phyloP scores from a whole-genome alignment of 768 basidiomycete species.

The Podaxis pistillaris region DNA sequence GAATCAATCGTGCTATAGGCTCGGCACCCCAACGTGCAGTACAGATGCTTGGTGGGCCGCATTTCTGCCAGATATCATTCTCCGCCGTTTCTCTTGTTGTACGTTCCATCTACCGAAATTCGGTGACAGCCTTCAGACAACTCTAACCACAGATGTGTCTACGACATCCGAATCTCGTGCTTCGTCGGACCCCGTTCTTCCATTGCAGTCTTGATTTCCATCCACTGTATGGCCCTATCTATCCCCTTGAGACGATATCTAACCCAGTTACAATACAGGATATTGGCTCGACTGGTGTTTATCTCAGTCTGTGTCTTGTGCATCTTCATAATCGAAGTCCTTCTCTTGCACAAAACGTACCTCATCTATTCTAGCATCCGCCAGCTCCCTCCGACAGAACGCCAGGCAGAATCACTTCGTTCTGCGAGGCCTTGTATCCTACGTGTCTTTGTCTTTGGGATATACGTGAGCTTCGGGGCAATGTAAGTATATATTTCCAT shows the following conservation, averaged over 20 bases:
- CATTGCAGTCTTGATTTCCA: conserved; percentile 28
- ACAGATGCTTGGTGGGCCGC: conserved; percentile 38
- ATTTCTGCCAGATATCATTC: conserved; percentile 29
- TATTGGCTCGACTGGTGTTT: conserved; percentile 23
- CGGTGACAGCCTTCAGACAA: background rate
- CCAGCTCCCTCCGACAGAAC: background rate
- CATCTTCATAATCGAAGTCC: background rate
- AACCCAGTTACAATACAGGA: background rate
- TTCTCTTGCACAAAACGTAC: conserved; percentile 13
- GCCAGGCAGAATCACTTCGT: conserved; percentile 21
- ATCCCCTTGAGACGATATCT: background rate
- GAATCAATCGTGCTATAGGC: background rate
- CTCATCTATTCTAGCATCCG: conserved; percentile 29
- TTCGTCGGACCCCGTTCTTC: conserved; percentile 22
- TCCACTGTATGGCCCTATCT: conserved; percentile 20
- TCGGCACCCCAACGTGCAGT: background rate
- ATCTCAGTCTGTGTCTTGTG: conserved; percentile 22
- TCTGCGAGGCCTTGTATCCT: conserved; percentile 25
- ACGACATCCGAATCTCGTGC: conserved; percentile 27
- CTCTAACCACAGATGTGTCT: conserved; percentile 21
- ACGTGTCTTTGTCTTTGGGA: conserved; percentile 32
- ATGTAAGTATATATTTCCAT: conserved; percentile 19
- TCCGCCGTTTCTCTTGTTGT: conserved; percentile 27
- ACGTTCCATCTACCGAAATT: conserved; percentile 2
- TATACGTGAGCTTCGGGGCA: conserved; percentile 31